These are phyloP conservation scores for Miscanthus lutarioriparius DNA, from an alignment of 176 grass and related monocot genomes.

Conservation along the genomic window DNA sequence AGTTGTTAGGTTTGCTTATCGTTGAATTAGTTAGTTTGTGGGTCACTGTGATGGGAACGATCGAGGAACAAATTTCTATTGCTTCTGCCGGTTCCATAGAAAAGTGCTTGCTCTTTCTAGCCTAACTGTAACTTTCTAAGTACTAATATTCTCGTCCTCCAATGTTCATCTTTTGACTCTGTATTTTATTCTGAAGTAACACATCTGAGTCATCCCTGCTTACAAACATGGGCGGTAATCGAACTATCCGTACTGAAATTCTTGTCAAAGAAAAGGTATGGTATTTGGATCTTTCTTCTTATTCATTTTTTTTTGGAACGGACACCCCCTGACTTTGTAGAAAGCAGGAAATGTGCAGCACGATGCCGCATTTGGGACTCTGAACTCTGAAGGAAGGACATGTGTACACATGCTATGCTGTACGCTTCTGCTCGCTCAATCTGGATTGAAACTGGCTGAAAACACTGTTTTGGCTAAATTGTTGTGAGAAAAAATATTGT, in stretches of 20 bases:
- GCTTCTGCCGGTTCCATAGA: no score
- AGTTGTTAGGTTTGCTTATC: not conserved
- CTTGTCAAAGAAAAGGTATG: not conserved
- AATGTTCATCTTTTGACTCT: not conserved
- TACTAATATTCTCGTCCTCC: not conserved
- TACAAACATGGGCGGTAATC: not conserved
- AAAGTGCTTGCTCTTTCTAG: not conserved
- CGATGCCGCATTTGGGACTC: not conserved
- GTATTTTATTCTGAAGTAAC: not conserved
- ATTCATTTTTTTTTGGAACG: not conserved
- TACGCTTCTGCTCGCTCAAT: no score
- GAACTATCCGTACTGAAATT: not conserved
- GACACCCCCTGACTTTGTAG: not conserved
- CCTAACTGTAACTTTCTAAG: not conserved
- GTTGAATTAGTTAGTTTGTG: conserved; percentile 17
- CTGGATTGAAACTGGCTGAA: no score
- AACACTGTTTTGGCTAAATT: no score
- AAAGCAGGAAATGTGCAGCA: not conserved
- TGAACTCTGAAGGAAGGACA: not conserved
- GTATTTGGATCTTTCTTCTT: not conserved
- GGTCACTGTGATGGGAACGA: not conserved
- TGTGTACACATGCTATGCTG: not conserved
- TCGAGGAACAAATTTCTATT: not conserved
- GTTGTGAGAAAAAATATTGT: no score
- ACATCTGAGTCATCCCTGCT: not conserved